Conservation (phyloP, 192 early-diverging fungal genomes). For the Pilaira anomala region DNA sequence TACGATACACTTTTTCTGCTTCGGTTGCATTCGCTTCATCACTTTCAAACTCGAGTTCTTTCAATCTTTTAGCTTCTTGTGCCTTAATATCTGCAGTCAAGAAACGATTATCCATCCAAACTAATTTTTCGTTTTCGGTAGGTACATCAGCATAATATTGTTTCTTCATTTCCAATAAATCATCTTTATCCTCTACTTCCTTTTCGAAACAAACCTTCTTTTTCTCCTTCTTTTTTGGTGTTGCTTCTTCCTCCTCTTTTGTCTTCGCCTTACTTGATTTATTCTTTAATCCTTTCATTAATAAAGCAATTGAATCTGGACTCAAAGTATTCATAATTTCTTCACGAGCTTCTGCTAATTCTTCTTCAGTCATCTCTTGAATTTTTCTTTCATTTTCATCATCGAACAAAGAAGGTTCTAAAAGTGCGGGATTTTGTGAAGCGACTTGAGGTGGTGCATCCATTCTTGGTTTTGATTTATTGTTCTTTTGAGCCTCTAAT, state of each 20-base stretch:
- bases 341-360: slow-evolving; percentile 65
- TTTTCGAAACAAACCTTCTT: slow-evolving; percentile 11
- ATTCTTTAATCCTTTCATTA: slow-evolving; percentile 41
- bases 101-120: slow-evolving; percentile 56
- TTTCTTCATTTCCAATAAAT: slow-evolving; percentile 44
- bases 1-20: slow-evolving; percentile 9
- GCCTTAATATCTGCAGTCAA: background rate
- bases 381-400: slow-evolving; percentile 45
- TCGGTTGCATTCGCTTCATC: background rate
- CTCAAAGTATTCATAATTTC: slow-evolving; percentile 65
- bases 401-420: background rate
- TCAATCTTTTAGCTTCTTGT: background rate
- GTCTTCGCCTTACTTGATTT: slow-evolving; percentile 27
- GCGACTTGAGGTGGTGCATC: background rate
- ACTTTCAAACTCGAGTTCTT: slow-evolving; percentile 19
- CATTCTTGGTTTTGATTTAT: slow-evolving; percentile 10
- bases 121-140: slow-evolving; percentile 61
- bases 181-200: slow-evolving; percentile 37
- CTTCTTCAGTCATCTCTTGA: slow-evolving; percentile 62
- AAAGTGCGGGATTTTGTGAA: no score
- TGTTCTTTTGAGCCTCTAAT: slow-evolving; percentile 14
- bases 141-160: slow-evolving; percentile 54
- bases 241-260: background rate
- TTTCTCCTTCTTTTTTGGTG: slow-evolving; percentile 24
- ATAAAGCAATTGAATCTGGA: slow-evolving; percentile 59